A percentile compares a stretch with the other conserved stretches of the same genome.
phyloP scores from a whole-genome alignment of 768 basidiomycete genomes.

The Hemileccinum impolitum region DNA sequence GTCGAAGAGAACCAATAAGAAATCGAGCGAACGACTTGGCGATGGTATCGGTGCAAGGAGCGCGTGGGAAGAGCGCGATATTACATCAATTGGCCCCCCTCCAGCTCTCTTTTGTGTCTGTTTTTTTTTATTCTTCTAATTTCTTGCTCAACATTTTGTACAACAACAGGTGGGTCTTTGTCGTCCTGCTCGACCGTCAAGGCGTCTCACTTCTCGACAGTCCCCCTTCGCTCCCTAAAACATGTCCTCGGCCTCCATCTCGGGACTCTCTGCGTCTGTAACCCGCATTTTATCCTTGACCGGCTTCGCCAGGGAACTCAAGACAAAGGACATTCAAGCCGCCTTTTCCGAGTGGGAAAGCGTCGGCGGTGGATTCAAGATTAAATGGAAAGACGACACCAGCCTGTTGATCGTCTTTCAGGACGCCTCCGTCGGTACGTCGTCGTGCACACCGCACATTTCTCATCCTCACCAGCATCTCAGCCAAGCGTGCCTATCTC shows the following conservation, averaged over 20 bases:
- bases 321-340: constrained; percentile 93
- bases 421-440: constrained; percentile 86
- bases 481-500: constrained; percentile 57
- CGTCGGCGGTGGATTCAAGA: constrained; percentile 89
- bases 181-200: no score
- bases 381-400: constrained; percentile 98
- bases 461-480: neutral
- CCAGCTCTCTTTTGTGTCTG: neutral
- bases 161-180: no score
- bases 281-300: constrained; percentile 91
- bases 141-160: no score
- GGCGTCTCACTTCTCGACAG: no score
- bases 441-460: constrained; percentile 1
- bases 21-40: no score
- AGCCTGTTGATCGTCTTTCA: constrained; percentile 93
- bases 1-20: neutral
- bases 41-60: no score
- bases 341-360: constrained; percentile 90
- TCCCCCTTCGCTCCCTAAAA: constrained; percentile 5
- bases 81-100: neutral
- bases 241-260: constrained; percentile 66
- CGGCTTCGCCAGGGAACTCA: constrained; percentile 94
- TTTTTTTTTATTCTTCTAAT: neutral
- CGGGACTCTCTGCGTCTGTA: constrained; percentile 88
- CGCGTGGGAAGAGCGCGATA: neutral